These are phyloP conservation scores for Zasmidium citrigriseum DNA, from an alignment of 2,329 filamentous ascomycete species.

Conservation along the genomic window DNA sequence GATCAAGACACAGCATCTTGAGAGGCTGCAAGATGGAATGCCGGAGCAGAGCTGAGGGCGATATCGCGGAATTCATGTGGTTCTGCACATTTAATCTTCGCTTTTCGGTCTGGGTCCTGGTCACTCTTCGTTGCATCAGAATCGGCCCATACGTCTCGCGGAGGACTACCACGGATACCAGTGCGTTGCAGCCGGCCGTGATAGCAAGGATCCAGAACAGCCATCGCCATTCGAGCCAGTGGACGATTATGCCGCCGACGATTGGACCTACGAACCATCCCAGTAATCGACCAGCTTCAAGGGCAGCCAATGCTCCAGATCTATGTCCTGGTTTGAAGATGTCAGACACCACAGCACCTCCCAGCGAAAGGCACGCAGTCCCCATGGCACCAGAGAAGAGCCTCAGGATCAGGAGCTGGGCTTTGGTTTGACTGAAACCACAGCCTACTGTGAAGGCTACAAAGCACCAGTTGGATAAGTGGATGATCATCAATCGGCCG, in stretches of 20 bases:
- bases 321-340: slow-evolving; percentile 40
- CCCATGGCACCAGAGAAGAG: slow-evolving; percentile 43
- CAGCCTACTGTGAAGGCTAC: slow-evolving; percentile 26
- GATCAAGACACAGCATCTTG: slow-evolving; percentile 42
- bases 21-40: slow-evolving; percentile 51
- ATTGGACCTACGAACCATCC: slow-evolving; percentile 45
- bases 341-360: slow-evolving; percentile 46
- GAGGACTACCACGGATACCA: neutral
- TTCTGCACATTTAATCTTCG: neutral
- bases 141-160: slow-evolving; percentile 33
- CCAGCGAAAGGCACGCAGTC: slow-evolving; percentile 41
- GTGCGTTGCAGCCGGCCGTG: neutral
- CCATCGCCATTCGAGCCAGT: slow-evolving; percentile 53
- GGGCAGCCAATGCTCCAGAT: slow-evolving; percentile 48
- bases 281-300: slow-evolving; percentile 1
- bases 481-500: slow-evolving; percentile 35
- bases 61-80: neutral
- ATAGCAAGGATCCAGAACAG: slow-evolving; percentile 44
- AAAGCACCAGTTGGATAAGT: slow-evolving; percentile 24
- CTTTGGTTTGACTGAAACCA: slow-evolving; percentile 37
- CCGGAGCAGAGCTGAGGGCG: neutral
- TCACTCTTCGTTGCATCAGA: slow-evolving; percentile 38
- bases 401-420: slow-evolving; percentile 44
- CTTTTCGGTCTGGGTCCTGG: slow-evolving; percentile 35
- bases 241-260: slow-evolving; percentile 52